Evolutionary conservation across 768 basidiomycete genomes (phyloP).

Genomic region (Holtermanniella nyarrowii): DNA sequence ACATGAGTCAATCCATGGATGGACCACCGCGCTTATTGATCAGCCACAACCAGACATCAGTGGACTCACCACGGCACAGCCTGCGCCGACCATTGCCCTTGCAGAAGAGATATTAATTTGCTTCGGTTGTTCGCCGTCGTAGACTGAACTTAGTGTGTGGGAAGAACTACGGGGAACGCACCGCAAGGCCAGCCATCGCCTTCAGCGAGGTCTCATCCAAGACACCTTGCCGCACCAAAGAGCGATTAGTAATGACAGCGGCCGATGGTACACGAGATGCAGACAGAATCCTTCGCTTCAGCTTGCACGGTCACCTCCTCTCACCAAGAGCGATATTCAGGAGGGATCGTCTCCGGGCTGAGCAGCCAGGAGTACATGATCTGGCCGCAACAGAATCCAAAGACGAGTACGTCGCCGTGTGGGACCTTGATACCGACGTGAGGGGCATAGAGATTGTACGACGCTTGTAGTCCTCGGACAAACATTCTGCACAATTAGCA

Average conservation of each 20-base stretch:
- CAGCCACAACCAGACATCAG: background rate
- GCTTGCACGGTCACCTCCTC: conserved; percentile 13
- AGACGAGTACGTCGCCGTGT: conserved; percentile 72
- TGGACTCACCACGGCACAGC: conserved; percentile 38
- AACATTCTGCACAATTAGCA: conserved; percentile 32
- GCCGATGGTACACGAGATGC: conserved; percentile 57
- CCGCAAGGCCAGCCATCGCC: too few relatives aligned
- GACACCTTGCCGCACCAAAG: conserved; percentile 51
- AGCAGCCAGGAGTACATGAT: conserved; percentile 71
- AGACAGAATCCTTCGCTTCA: conserved; percentile 53
- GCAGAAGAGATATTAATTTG: too few relatives aligned
- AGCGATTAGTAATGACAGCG: conserved; percentile 53
- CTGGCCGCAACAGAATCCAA: conserved; percentile 71
- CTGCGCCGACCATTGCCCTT: too few relatives aligned
- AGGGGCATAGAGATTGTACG: conserved; percentile 67
- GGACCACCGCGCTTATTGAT: conserved; percentile 53
- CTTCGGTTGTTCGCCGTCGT: too few relatives aligned
- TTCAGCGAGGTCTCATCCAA: too few relatives aligned
- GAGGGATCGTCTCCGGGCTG: conserved; percentile 73
- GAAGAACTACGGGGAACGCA: too few relatives aligned
- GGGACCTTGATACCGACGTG: conserved; percentile 62
- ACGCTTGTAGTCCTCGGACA: conserved; percentile 69
- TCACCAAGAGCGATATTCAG: conserved; percentile 64
- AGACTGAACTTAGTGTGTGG: too few relatives aligned
- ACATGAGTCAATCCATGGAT: conserved; percentile 63